Evolutionary conservation across 2,329 filamentous ascomycete species (phyloP), one percentile per base, ranked within the genome.

Genomic region (Exserohilum rostratum): DNA sequence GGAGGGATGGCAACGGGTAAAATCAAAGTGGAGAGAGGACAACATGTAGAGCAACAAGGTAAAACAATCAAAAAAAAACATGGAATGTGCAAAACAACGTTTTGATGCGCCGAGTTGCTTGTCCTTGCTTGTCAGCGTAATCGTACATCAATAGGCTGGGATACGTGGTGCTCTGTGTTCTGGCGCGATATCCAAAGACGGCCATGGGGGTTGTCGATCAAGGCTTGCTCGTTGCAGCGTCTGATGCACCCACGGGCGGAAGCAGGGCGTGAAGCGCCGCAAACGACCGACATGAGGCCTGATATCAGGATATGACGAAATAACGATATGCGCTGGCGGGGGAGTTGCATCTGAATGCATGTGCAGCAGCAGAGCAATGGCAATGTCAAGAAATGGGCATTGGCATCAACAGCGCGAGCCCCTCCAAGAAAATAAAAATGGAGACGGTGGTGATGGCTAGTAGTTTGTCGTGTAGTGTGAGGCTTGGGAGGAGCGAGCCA

Each of bases 1-100:
- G 64, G 87, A 90, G 51, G 81, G 80, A 59, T 90, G 87, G 85
- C 78, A 80, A 55, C 88, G 85, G 78, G 82, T 85, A 25, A 81
- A 87, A 66, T 88, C 85, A 68, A 78, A 82, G 61, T 88, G 88
- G 80, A 83, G 87, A 78, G 87, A 75, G 55, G 72, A 75, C 51
- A 66, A 63, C 38, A 69, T 71, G 68, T 71, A 55, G 54, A 27
- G 12, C 3, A n/a, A n/a, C 9, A 6, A 12, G 12, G 31, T 12
- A 33, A n/a, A n/a, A 38, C 5, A n/a, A 35, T 13, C 17, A 22
- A 13, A 12, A 27, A 34, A 13, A 34, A 35, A 15, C 0, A 35
- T 35, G 43, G 10, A 18, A 30, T 46, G 11, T 25, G 33, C 31
- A 25, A 25, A 25, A 25, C 30, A 46, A 46, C 30, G 34, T 12